These are phyloP conservation scores for Cystobasidium onofrii DNA, from an alignment of 768 basidiomycete genomes.

Conservation along the genomic window DNA sequence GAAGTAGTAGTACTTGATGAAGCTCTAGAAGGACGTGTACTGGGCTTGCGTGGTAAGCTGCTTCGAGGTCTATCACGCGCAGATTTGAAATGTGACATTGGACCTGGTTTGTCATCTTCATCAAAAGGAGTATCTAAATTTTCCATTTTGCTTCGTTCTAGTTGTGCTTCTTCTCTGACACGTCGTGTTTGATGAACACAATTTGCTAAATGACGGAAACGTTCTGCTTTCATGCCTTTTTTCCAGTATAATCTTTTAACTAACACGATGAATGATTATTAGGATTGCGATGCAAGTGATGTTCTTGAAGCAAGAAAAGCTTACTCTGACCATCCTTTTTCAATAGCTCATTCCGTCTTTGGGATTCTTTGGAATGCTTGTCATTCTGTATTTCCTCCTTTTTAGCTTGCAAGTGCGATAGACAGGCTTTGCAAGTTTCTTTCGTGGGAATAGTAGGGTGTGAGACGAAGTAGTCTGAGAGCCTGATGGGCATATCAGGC, in stretches of 20 bases:
- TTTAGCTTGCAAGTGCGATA: neutral
- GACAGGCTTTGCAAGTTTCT: conserved; percentile 4
- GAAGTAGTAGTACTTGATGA: neutral
- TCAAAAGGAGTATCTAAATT: neutral
- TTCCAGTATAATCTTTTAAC: conserved; percentile 6
- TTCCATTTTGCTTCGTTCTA: neutral
- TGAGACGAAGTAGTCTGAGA: neutral
- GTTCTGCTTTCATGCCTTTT: conserved; percentile 7
- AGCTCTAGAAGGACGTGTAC: neutral
- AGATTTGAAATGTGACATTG: neutral
- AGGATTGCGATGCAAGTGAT: no score
- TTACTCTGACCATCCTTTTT: conserved; percentile 14
- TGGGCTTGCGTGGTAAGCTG: neutral
- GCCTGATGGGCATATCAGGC: neutral
- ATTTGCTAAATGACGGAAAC: neutral
- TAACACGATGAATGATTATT: neutral
- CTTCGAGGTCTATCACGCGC: neutral
- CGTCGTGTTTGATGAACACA: neutral
- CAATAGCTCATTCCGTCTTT: neutral
- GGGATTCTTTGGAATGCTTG: neutral
- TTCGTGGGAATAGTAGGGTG: conserved; percentile 1
- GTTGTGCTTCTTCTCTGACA: neutral
- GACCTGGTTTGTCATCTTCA: neutral
- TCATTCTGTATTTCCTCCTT: neutral
- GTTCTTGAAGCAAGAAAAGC: neutral